phyloP scores from a whole-genome alignment of 495 filamentous ascomycete genomes.

The Daldinia caldariorum region DNA sequence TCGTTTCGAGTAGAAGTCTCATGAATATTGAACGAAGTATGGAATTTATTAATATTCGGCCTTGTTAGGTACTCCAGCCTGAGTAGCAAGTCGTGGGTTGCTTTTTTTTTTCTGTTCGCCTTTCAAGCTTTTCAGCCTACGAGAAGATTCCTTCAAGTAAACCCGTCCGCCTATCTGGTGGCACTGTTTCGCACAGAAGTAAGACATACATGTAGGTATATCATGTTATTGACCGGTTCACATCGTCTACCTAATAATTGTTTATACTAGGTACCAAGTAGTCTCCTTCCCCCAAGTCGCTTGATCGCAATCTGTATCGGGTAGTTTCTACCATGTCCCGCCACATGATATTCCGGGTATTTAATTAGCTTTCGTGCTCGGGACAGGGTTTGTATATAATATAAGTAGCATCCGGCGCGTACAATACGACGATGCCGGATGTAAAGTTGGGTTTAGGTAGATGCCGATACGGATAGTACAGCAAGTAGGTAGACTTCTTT shows the following conservation, averaged over 20 bases:
- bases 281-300: constrained; percentile 11
- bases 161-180: neutral
- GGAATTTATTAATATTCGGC: neutral
- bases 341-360: constrained; percentile 41
- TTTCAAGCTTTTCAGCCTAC: neutral
- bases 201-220: neutral
- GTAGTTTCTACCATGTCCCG: constrained; percentile 18
- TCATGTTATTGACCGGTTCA: constrained; percentile 1
- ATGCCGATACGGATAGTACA: neutral
- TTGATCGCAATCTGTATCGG: constrained; percentile 24
- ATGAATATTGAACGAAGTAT: neutral
- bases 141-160: neutral
- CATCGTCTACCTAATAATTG: neutral
- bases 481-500: neutral
- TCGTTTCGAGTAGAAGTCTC: constrained; percentile 12
- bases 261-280: neutral
- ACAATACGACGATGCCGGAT: constrained; percentile 12
- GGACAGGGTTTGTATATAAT: constrained; percentile 7
- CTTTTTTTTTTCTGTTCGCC: constrained; percentile 6
- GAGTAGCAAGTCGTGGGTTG: neutral
- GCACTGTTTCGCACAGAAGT: neutral
- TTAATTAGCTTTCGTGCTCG: constrained; percentile 1
- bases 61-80: neutral
- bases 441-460: constrained; percentile 13
- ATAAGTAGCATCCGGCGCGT: constrained; percentile 30